Conservation (phyloP, 495 filamentous ascomycete genomes). For the Entonaema liquescens region DNA sequence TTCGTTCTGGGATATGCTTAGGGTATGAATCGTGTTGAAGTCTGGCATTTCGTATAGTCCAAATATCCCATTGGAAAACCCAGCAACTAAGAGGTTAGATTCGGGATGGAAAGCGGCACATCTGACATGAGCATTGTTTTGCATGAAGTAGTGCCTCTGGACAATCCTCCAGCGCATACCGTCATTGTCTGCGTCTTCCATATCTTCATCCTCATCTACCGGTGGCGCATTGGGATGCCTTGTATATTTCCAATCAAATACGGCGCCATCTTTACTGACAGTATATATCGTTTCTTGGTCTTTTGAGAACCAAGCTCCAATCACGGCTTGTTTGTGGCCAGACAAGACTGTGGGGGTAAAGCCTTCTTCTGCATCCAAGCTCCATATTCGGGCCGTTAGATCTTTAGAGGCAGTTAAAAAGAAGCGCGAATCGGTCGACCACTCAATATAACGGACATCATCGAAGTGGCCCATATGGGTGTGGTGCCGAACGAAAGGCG, state of each 20-base stretch:
- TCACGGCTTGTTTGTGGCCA: slow-evolving; percentile 86
- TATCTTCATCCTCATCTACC: slow-evolving; percentile 65
- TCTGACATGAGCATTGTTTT: slow-evolving; percentile 84
- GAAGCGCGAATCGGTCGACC: slow-evolving; percentile 95
- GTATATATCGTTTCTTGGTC: slow-evolving; percentile 79
- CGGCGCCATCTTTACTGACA: slow-evolving; percentile 65
- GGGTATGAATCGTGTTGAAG: slow-evolving; percentile 91
- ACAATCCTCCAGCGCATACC: slow-evolving; percentile 82
- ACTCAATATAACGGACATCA: slow-evolving; percentile 81
- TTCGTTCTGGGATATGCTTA: slow-evolving; percentile 92
- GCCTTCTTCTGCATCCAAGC: slow-evolving; percentile 82
- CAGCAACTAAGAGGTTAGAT: slow-evolving; percentile 88
- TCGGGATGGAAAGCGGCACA: slow-evolving; percentile 86
- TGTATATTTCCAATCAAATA: slow-evolving; percentile 73
- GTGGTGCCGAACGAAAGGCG: slow-evolving; percentile 89
- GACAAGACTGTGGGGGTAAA: slow-evolving; percentile 89
- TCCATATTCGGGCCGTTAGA: slow-evolving; percentile 93
- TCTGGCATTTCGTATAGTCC: slow-evolving; percentile 95
- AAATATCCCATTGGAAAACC: slow-evolving; percentile 94
- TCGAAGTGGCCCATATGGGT: slow-evolving; percentile 90
- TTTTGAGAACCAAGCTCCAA: slow-evolving; percentile 90
- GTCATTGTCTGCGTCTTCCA: slow-evolving; percentile 64
- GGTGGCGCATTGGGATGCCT: slow-evolving; percentile 59
- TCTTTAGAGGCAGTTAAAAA: slow-evolving; percentile 91
- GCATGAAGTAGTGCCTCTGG: slow-evolving; percentile 89